These are phyloP conservation scores for Chamaenerion angustifolium DNA, from an alignment of 345 rosid genomes.

Conservation along the genomic window DNA sequence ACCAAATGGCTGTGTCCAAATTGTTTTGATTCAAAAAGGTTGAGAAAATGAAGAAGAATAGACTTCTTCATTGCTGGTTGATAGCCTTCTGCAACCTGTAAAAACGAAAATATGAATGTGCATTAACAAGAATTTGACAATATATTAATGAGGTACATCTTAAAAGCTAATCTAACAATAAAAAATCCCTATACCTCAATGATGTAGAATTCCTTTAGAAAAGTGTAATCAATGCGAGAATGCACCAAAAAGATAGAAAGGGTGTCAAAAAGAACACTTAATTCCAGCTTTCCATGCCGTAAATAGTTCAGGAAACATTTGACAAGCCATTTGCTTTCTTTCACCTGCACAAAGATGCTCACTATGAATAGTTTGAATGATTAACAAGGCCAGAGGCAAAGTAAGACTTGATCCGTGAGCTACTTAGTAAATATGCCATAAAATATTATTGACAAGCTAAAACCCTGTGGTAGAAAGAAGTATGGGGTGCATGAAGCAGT, in stretches of 20 bases:
- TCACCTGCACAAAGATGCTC: constrained; percentile 42
- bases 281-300: constrained; percentile 70
- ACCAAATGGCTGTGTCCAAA: constrained; percentile 92
- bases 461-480: no score
- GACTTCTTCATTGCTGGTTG: constrained; percentile 66
- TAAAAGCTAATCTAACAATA: background rate
- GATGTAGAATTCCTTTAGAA: constrained; percentile 93
- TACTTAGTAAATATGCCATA: no score
- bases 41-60: constrained; percentile 76
- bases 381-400: no score
- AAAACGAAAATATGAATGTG: constrained; percentile 7
- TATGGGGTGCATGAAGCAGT: no score
- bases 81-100: constrained; percentile 89
- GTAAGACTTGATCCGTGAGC: no score
- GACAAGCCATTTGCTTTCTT: constrained; percentile 99
- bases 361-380: background rate
- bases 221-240: constrained; percentile 92
- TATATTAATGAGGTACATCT: background rate
- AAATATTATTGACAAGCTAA: no score
- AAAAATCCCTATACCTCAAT: constrained; percentile 52
- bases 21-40: constrained; percentile 86
- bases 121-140: background rate
- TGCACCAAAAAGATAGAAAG: constrained; percentile 83
- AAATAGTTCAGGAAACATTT: constrained; percentile 90
- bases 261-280: constrained; percentile 83